phyloP scores from a whole-genome alignment of 352 stramenopile species.

The Phytophthora hybrid region DNA sequence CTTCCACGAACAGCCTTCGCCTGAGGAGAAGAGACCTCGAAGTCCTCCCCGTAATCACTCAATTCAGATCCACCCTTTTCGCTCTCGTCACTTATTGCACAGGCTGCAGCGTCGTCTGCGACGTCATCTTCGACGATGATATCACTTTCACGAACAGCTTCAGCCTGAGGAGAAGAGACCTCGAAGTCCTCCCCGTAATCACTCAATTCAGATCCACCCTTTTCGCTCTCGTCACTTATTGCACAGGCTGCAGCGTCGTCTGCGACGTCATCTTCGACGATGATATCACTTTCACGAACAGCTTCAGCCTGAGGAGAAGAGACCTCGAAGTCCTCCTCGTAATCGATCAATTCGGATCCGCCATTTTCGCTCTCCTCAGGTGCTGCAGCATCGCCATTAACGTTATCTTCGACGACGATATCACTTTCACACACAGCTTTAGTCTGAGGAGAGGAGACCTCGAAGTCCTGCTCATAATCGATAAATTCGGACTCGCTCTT shows the following conservation, averaged over 20 bases:
- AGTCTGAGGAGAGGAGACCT: not conserved
- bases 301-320: slow-evolving; percentile 33
- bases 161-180: too few species aligned
- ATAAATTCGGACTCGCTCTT: not conserved
- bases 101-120: too few species aligned
- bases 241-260: slow-evolving; percentile 4
- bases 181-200: too few species aligned
- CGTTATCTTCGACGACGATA: slow-evolving; percentile 16
- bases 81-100: not conserved
- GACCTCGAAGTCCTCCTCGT: slow-evolving; percentile 61
- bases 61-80: slow-evolving; percentile 14
- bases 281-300: not conserved
- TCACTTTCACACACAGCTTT: not conserved
- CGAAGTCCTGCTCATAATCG: too few species aligned
- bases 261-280: not conserved
- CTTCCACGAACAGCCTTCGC: not conserved
- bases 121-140: not conserved
- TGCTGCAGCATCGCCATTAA: too few species aligned
- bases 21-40: slow-evolving; percentile 45
- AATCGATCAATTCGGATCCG: slow-evolving; percentile 31
- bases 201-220: not conserved
- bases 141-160: not conserved
- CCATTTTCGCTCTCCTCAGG: not conserved
- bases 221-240: slow-evolving; percentile 3
- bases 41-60: slow-evolving; percentile 56